Evolutionary conservation across 768 basidiomycete species (phyloP).

Genomic region (Mycena vitilis): DNA sequence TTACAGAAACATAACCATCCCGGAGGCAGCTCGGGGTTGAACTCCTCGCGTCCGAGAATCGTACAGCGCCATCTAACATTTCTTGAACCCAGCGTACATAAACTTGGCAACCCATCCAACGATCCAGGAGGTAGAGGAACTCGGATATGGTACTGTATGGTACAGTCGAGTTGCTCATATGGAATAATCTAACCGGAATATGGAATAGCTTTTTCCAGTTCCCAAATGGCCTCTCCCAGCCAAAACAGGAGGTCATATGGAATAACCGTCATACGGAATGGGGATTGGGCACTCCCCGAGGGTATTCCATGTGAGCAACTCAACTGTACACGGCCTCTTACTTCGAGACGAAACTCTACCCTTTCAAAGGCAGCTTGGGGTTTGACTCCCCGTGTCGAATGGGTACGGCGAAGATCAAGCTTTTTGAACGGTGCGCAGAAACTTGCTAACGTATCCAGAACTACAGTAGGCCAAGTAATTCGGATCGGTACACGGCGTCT

Average conservation of each 20-base stretch:
- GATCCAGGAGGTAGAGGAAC: not conserved
- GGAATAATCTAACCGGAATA: constrained; percentile 11
- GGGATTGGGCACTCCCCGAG: not conserved
- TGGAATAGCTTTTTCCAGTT: constrained; percentile 3
- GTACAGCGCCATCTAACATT: too few relatives aligned
- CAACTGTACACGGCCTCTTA: not conserved
- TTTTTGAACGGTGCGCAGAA: not conserved
- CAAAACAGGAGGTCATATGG: not conserved
- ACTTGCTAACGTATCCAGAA: not conserved
- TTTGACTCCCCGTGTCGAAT: constrained; percentile 13
- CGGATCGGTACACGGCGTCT: constrained; percentile 12
- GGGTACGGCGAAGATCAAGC: too few relatives aligned
- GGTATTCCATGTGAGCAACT: constrained; percentile 5
- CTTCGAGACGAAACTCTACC: too few relatives aligned
- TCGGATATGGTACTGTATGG: constrained; percentile 1
- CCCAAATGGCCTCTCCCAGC: constrained; percentile 2
- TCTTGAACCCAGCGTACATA: not conserved
- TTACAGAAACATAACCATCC: not conserved
- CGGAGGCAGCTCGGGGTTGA: not conserved
- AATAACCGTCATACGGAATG: not conserved
- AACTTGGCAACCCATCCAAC: not conserved
- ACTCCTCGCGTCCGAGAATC: not conserved
- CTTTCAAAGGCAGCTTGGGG: not conserved
- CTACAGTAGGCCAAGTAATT: not conserved
- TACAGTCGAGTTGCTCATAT: constrained; percentile 9